Evolutionary conservation across 441 rosid species (phyloP).

Genomic region (Syzygium malaccense): DNA sequence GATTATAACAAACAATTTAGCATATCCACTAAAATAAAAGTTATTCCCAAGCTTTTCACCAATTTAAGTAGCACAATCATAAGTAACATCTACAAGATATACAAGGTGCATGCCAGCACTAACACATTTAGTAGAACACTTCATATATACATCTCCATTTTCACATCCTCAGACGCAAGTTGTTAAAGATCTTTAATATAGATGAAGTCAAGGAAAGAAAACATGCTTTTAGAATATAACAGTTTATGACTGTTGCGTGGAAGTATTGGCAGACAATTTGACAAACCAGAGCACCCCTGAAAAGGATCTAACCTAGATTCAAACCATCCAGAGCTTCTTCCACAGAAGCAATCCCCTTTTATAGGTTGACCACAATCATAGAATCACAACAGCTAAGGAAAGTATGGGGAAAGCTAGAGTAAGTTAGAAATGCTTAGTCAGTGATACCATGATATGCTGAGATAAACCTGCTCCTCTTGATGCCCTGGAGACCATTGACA

Average conservation of each 20-base stretch:
- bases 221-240: neutral
- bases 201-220: neutral
- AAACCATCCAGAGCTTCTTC: neutral
- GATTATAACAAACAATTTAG: neutral
- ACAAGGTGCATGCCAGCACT: neutral
- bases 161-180: neutral
- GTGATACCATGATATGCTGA: conserved; percentile 71
- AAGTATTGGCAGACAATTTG: neutral
- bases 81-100: neutral
- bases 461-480: conserved; percentile 51
- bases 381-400: neutral
- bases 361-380: neutral
- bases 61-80: neutral
- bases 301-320: neutral
- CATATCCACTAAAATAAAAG: neutral
- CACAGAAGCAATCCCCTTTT: neutral
- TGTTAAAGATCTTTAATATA: neutral
- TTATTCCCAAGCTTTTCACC: neutral
- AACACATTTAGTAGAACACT: neutral
- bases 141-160: neutral
- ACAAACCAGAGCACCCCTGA: neutral
- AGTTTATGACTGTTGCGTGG: neutral
- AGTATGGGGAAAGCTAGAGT: neutral
- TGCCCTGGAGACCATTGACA: conserved; percentile 57
- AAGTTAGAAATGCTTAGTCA: neutral